phyloP scores from a whole-genome alignment of 306 rosid genomes.

The Cicer cuneatum region DNA sequence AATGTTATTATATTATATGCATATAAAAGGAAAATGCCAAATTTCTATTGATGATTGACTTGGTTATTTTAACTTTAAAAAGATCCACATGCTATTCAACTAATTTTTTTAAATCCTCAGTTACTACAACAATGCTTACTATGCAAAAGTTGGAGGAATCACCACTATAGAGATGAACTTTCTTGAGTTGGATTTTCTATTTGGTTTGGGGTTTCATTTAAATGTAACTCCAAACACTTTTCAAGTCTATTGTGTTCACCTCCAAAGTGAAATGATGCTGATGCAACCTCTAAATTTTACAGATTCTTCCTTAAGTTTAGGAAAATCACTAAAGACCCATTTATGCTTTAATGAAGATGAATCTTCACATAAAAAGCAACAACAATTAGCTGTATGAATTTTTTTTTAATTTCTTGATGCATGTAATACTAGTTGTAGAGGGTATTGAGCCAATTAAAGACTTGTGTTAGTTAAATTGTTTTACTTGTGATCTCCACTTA shows the following conservation, averaged over 20 bases:
- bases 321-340: slow-evolving; percentile 58
- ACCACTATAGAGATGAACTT: slow-evolving; percentile 89
- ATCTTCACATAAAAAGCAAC: slow-evolving; percentile 70
- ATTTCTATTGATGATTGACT: slow-evolving; percentile 14
- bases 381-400: slow-evolving; percentile 80
- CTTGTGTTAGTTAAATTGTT: slow-evolving; percentile 42
- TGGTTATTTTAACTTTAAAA: slow-evolving; percentile 1
- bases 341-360: slow-evolving; percentile 82
- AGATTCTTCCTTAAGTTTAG: slow-evolving; percentile 62
- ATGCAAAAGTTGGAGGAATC: slow-evolving; percentile 98
- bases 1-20: too few relatives aligned
- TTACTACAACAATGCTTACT: slow-evolving; percentile 95
- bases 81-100: not conserved
- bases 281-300: slow-evolving; percentile 63
- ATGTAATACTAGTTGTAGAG: slow-evolving; percentile 49
- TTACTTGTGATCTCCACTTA: slow-evolving; percentile 27
- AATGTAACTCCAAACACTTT: slow-evolving; percentile 84
- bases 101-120: slow-evolving; percentile 48
- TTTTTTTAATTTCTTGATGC: slow-evolving; percentile 41
- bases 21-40: not conserved
- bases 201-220: slow-evolving; percentile 84
- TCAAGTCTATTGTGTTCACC: slow-evolving; percentile 70
- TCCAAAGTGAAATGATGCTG: slow-evolving; percentile 78
- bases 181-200: slow-evolving; percentile 90
- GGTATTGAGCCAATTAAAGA: slow-evolving; percentile 47